Percentiles rank a stretch among this genome's conserved stretches.
These are phyloP conservation scores for Spencermartinsiella ligniputridi DNA, from an alignment of 1,139 yeast species.

Conservation along the genomic window DNA sequence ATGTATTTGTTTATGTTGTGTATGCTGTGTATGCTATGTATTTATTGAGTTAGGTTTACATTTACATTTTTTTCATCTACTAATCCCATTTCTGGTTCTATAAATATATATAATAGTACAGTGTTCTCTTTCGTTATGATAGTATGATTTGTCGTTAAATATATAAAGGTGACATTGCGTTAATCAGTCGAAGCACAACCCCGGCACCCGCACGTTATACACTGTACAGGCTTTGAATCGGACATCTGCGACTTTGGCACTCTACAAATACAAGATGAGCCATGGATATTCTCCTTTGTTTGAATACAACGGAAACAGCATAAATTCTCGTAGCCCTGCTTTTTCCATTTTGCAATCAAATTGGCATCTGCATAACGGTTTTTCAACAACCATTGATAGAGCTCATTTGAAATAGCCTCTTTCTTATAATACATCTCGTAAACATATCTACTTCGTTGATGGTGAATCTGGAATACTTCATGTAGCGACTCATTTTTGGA, in stretches of 20 bases:
- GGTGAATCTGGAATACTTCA: conserved; percentile 66
- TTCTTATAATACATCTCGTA: conserved; percentile 70
- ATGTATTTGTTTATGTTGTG: no score
- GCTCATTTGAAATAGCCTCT: conserved; percentile 57
- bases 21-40: no score
- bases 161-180: no score
- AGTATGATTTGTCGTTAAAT: no score
- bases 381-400: conserved; percentile 74
- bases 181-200: conserved; percentile 86
- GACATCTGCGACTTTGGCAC: conserved; percentile 59
- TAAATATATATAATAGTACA: no score
- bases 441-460: conserved; percentile 72
- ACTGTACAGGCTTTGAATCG: conserved; percentile 43
- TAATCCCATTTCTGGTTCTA: no score
- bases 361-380: conserved; percentile 65
- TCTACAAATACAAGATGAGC: conserved; percentile 75
- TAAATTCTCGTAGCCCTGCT: conserved; percentile 80
- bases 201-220: conserved; percentile 83
- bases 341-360: conserved; percentile 87
- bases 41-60: no score
- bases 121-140: no score
- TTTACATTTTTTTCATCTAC: no score
- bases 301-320: conserved; percentile 83
- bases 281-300: conserved; percentile 57
- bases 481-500: conserved; percentile 55